Evolutionary conservation across 257 asterid species (phyloP).

Genomic region (Solanum peruvianum): DNA sequence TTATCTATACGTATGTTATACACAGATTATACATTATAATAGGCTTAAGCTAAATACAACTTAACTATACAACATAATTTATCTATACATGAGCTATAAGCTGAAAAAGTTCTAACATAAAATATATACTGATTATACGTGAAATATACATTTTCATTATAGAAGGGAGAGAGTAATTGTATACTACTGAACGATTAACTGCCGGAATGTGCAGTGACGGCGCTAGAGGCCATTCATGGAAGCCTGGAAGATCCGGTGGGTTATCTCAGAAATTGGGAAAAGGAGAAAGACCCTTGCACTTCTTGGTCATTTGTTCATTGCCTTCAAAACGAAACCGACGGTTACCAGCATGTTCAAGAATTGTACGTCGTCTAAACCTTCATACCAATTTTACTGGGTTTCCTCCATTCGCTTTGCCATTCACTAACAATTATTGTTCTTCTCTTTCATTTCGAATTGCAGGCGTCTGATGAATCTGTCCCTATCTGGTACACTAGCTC

Average conservation of each 20-base stretch:
- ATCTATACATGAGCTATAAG: too few species aligned
- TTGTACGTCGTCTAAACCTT: constrained; percentile 37
- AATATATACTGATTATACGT: too few species aligned
- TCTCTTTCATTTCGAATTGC: constrained; percentile 2
- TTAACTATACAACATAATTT: too few species aligned
- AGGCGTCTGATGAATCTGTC: constrained; percentile 41
- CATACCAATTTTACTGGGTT: neutral
- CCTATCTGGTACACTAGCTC: constrained; percentile 70
- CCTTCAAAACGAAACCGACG: constrained; percentile 46
- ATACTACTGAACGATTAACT: neutral
- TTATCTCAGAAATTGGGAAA: constrained; percentile 47
- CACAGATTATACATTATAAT: too few species aligned
- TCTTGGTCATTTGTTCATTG: constrained; percentile 80
- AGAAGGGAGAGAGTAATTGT: too few species aligned
- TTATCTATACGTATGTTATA: too few species aligned
- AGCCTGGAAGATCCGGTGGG: constrained; percentile 47
- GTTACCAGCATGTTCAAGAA: constrained; percentile 58
- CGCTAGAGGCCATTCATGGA: constrained; percentile 44
- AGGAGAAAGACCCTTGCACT: constrained; percentile 67
- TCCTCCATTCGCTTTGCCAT: neutral
- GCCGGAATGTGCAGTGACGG: constrained; percentile 44
- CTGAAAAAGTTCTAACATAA: too few species aligned
- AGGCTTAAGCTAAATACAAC: too few species aligned
- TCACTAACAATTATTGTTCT: neutral
- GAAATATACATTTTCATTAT: too few species aligned